A percentile compares a stretch with the other conserved stretches of the same genome.
These are phyloP conservation scores for Tolypocladium paradoxum DNA, from an alignment of 2,329 filamentous ascomycete species.

Conservation along the genomic window DNA sequence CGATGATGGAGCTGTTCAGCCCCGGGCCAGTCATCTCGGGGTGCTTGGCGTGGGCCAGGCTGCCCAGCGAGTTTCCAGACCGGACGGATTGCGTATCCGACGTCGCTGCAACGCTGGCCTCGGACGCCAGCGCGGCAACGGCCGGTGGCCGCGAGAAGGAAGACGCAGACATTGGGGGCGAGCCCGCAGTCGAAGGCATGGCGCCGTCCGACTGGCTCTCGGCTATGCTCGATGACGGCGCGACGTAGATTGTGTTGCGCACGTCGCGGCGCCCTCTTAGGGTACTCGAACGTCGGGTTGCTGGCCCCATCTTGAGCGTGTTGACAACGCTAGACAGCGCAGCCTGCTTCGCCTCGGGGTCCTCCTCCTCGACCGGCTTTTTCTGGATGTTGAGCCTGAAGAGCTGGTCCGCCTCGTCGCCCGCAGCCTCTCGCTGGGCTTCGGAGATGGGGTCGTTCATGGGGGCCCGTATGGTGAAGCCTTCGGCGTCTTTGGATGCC, in stretches of 20 bases:
- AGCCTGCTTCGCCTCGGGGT: constrained; percentile 61
- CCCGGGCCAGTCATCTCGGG: constrained; percentile 71
- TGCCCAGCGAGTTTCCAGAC: constrained; percentile 71
- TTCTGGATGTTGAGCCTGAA: constrained; percentile 76
- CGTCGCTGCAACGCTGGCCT: constrained; percentile 43
- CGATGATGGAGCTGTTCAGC: constrained; percentile 79
- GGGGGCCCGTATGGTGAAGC: constrained; percentile 60
- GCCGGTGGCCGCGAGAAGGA: constrained; percentile 30
- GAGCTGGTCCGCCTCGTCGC: constrained; percentile 50
- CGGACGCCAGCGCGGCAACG: constrained; percentile 48
- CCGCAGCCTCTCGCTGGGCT: constrained; percentile 52
- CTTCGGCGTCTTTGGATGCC: constrained; percentile 55
- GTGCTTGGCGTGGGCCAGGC: constrained; percentile 61
- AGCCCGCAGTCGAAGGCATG: constrained; percentile 3
- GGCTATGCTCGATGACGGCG: constrained; percentile 17
- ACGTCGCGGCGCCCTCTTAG: constrained; percentile 83
- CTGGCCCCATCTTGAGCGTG: constrained; percentile 54
- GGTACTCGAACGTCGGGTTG: constrained; percentile 62
- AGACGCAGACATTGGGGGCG: constrained; percentile 6
- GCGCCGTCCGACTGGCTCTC: constrained; percentile 21
- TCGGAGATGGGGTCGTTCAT: constrained; percentile 58
- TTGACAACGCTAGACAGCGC: constrained; percentile 68
- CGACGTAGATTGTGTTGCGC: constrained; percentile 76
- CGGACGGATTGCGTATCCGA: constrained; percentile 89
- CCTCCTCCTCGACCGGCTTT: constrained; percentile 66